A percentile compares a stretch with the other conserved stretches of the same genome.
Evolutionary conservation across 2,329 filamentous ascomycete species (phyloP).

Genomic region (Elsinoe arachidis): DNA sequence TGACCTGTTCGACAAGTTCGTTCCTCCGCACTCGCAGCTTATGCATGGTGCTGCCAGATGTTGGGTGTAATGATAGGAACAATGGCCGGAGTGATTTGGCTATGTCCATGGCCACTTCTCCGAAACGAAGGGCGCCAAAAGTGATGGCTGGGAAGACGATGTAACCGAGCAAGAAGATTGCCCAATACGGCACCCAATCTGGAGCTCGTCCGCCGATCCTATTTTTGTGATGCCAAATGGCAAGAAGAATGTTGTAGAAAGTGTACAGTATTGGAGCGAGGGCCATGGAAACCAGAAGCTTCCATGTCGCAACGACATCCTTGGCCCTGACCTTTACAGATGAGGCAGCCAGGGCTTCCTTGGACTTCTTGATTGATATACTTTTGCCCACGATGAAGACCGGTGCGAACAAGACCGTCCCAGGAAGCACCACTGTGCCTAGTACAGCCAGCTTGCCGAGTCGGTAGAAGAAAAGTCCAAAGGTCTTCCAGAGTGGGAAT

Average conservation of each 20-base stretch:
- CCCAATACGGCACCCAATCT: conserved; percentile 68
- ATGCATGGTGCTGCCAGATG: conserved; percentile 73
- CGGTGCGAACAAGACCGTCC: conserved; percentile 76
- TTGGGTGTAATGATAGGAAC: conserved; percentile 73
- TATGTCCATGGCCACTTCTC: conserved; percentile 98
- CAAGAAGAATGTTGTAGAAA: conserved; percentile 66
- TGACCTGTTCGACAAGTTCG: conserved; percentile 71
- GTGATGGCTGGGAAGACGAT: conserved; percentile 79
- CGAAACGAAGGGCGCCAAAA: conserved; percentile 86
- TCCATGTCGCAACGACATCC: conserved; percentile 92
- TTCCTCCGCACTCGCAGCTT: conserved; percentile 65
- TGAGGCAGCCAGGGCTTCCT: conserved; percentile 73
- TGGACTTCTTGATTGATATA: conserved; percentile 74
- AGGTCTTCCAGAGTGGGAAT: conserved; percentile 67
- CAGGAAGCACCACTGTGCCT: conserved; percentile 73
- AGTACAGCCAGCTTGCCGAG: conserved; percentile 68
- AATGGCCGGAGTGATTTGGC: conserved; percentile 87
- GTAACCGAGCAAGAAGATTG: conserved; percentile 65
- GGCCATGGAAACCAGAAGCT: conserved; percentile 77
- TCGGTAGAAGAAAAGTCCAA: conserved; percentile 71
- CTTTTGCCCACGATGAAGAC: conserved; percentile 78
- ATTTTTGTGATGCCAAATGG: conserved; percentile 71
- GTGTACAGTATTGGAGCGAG: conserved; percentile 76
- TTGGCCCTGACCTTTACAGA: conserved; percentile 81
- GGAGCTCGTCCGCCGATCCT: conserved; percentile 76